Conservation (phyloP, 805 yeast genomes). For the Yarrowia porcina region DNA sequence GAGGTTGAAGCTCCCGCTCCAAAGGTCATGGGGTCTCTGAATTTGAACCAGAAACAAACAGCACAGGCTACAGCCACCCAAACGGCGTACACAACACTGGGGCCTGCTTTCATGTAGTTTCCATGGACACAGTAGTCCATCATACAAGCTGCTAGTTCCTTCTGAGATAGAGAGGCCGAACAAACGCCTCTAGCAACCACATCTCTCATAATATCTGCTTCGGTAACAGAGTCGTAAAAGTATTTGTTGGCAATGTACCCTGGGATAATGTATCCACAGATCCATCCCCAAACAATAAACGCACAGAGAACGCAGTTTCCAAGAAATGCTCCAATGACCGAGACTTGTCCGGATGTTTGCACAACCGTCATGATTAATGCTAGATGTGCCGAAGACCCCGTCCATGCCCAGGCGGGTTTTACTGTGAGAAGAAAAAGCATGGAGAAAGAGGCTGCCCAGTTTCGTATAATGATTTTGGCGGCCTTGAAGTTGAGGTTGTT, state of each 20-base stretch:
- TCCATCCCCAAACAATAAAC: conserved; percentile 5
- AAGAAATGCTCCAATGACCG: not conserved
- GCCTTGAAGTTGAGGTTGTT: not conserved
- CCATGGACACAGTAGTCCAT: not conserved
- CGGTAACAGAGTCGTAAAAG: conserved; percentile 11
- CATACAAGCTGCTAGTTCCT: not conserved
- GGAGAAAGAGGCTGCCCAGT: not conserved
- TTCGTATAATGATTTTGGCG: not conserved
- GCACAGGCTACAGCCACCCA: not conserved
- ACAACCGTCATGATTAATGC: not conserved
- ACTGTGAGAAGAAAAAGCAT: not conserved
- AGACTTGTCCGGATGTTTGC: not conserved
- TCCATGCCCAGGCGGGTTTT: not conserved
- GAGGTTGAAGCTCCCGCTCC: not conserved
- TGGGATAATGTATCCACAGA: conserved; percentile 8
- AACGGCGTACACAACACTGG: not conserved
- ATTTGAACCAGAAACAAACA: conserved; percentile 12
- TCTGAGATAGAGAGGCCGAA: not conserved
- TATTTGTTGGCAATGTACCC: conserved; percentile 12
- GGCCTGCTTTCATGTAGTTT: conserved; percentile 7
- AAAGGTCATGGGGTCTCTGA: not conserved
- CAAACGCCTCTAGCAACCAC: not conserved
- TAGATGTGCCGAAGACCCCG: conserved; percentile 1
- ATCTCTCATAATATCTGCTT: not conserved
- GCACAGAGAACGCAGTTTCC: not conserved